A percentile compares a stretch with the other conserved stretches of the same genome.
These are phyloP conservation scores for Trichosporon faecale DNA, from an alignment of 1,284 basidiomycete species.

Conservation along the genomic window DNA sequence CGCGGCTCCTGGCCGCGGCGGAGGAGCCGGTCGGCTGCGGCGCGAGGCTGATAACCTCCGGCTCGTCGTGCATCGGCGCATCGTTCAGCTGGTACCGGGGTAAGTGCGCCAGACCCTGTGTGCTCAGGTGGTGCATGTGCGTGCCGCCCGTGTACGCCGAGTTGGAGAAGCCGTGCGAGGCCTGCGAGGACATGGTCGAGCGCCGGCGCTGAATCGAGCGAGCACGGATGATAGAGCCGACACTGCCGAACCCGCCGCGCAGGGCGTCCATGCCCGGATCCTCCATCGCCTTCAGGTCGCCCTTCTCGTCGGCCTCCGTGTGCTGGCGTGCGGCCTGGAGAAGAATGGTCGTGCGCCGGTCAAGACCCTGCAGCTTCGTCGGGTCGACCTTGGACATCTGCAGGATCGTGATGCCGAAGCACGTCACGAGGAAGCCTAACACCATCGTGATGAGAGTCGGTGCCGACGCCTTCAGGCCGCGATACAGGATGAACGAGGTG, in stretches of 20 bases:
- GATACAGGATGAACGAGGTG: slow-evolving; percentile 82
- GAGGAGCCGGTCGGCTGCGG: background rate
- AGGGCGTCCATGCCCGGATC: slow-evolving; percentile 78
- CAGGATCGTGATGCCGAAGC: slow-evolving; percentile 79
- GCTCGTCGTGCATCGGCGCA: slow-evolving; percentile 47
- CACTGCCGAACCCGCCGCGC: slow-evolving; percentile 79
- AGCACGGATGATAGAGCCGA: slow-evolving; percentile 85
- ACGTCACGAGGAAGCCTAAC: slow-evolving; percentile 68
- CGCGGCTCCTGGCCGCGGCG: slow-evolving; percentile 7
- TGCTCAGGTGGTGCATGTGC: slow-evolving; percentile 22
- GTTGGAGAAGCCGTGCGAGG: slow-evolving; percentile 3
- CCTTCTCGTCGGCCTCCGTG: slow-evolving; percentile 59
- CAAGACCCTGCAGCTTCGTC: slow-evolving; percentile 65
- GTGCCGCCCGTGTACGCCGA: slow-evolving; percentile 1
- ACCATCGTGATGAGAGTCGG: slow-evolving; percentile 83
- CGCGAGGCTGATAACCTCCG: slow-evolving; percentile 30
- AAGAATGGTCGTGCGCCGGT: slow-evolving; percentile 78
- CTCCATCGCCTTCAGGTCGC: slow-evolving; percentile 46
- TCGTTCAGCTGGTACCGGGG: slow-evolving; percentile 47
- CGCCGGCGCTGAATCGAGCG: slow-evolving; percentile 50
- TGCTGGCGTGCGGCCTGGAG: slow-evolving; percentile 68
- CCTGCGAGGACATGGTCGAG: slow-evolving; percentile 30
- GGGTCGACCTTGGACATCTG: slow-evolving; percentile 79
- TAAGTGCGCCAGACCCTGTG: slow-evolving; percentile 39
- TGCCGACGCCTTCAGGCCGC: slow-evolving; percentile 77